Evolutionary conservation across 129 eudicot genomes (phyloP).

Genomic region (Heracleum sosnowskyi): DNA sequence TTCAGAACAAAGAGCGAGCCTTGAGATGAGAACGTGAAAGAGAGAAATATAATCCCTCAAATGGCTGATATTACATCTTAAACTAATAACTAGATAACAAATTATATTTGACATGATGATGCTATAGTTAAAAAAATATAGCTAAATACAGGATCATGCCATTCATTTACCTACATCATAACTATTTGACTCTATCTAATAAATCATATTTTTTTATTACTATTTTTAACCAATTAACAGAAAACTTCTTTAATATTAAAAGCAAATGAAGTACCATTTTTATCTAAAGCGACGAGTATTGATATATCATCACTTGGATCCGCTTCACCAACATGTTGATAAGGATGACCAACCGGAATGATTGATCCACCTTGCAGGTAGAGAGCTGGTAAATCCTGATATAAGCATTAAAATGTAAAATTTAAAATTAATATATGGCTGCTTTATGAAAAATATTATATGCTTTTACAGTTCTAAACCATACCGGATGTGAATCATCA

Average conservation of each 20-base stretch:
- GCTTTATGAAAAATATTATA: constrained; percentile 10
- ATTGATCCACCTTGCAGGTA: constrained; percentile 85
- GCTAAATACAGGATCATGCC: neutral
- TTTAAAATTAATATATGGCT: neutral
- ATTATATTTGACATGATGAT: neutral
- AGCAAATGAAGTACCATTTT: constrained; percentile 40
- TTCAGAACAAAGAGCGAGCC: neutral
- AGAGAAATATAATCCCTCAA: neutral
- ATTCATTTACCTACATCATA: neutral
- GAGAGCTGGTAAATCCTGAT: constrained; percentile 78
- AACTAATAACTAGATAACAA: neutral
- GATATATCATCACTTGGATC: constrained; percentile 61
- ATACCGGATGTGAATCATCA: constrained; percentile 92
- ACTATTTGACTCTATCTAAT: neutral
- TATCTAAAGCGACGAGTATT: constrained; percentile 79
- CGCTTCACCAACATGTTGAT: constrained; percentile 82
- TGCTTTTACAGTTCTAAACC: neutral
- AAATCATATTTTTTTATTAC: neutral
- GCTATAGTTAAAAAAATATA: neutral
- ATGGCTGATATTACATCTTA: neutral
- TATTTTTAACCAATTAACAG: neutral
- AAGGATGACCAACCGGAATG: constrained; percentile 60
- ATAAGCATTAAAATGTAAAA: constrained; percentile 4
- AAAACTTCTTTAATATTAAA: neutral
- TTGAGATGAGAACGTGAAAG: neutral